Percentiles rank a stretch among this genome's conserved stretches.
Conservation (phyloP, 352 stramenopile species). For the Globisporangium parvum region DNA sequence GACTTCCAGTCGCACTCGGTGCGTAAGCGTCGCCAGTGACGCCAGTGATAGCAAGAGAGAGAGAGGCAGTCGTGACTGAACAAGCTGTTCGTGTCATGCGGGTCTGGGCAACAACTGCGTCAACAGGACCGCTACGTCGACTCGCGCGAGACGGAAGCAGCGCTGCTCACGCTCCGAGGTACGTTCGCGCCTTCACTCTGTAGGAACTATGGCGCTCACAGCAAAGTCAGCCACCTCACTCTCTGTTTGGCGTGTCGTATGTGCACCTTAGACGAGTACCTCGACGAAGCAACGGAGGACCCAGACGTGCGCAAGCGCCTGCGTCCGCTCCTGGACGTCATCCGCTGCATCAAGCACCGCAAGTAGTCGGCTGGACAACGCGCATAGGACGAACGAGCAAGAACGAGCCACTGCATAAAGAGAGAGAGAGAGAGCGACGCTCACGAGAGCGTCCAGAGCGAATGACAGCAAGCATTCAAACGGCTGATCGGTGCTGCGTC, state of each 20-base stretch:
- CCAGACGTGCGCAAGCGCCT: constrained; percentile 61
- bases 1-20: constrained; percentile 74
- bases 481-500: too few species aligned
- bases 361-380: constrained; percentile 8
- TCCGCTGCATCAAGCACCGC: constrained; percentile 24
- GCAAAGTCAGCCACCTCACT: background rate
- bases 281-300: constrained; percentile 58
- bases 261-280: constrained; percentile 45
- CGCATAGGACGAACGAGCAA: background rate
- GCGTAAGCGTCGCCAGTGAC: background rate
- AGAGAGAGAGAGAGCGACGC: too few species aligned
- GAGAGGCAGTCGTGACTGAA: background rate
- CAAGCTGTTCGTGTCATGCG: background rate
- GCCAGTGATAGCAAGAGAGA: background rate
- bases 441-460: too few species aligned
- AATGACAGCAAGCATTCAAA: too few species aligned
- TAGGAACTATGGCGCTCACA: background rate
- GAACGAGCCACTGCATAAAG: background rate
- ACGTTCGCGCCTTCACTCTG: background rate
- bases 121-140: constrained; percentile 46
- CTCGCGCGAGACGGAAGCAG: constrained; percentile 48
- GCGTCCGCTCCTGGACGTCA: constrained; percentile 62
- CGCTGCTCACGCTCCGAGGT: constrained; percentile 54
- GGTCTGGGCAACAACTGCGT: background rate
- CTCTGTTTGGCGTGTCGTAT: background rate